Percentiles rank a stretch among this genome's conserved stretches.
phyloP scores from a whole-genome alignment of 768 basidiomycete species.

The Kwoniella mangroviensis region DNA sequence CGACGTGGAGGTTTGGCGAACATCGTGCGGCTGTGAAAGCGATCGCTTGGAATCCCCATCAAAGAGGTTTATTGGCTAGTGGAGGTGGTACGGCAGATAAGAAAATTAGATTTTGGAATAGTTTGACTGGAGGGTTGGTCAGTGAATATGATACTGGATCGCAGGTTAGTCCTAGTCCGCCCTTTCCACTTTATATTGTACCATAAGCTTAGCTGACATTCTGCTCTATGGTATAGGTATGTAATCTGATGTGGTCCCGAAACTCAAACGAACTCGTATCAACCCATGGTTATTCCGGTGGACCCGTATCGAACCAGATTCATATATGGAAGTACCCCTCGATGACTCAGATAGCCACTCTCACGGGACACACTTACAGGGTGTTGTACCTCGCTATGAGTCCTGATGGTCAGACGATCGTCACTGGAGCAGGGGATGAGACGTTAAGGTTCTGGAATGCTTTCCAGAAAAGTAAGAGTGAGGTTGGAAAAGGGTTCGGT shows the following conservation, averaged over 20 bases:
- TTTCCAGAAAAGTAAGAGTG: conserved; percentile 60
- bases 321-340: conserved; percentile 88
- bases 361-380: conserved; percentile 92
- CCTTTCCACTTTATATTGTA: too few relatives aligned
- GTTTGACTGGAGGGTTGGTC: conserved; percentile 79
- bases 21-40: conserved; percentile 98
- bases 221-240: conserved; percentile 66
- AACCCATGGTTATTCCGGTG: conserved; percentile 94
- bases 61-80: conserved; percentile 84
- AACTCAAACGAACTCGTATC: conserved; percentile 97
- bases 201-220: too few relatives aligned
- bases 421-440: conserved; percentile 97
- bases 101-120: conserved; percentile 98
- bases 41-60: conserved; percentile 96
- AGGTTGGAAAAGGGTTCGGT: conserved; percentile 4
- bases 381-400: conserved; percentile 97
- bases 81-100: conserved; percentile 99
- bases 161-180: too few relatives aligned
- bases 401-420: conserved; percentile 96
- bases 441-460: conserved; percentile 97
- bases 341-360: conserved; percentile 88
- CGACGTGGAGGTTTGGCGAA: conserved; percentile 93
- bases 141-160: conserved; percentile 91
- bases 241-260: conserved; percentile 94
- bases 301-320: conserved; percentile 93